Evolutionary conservation across 768 basidiomycete species (phyloP).

Genomic region (Mycena olivaceomarginata): DNA sequence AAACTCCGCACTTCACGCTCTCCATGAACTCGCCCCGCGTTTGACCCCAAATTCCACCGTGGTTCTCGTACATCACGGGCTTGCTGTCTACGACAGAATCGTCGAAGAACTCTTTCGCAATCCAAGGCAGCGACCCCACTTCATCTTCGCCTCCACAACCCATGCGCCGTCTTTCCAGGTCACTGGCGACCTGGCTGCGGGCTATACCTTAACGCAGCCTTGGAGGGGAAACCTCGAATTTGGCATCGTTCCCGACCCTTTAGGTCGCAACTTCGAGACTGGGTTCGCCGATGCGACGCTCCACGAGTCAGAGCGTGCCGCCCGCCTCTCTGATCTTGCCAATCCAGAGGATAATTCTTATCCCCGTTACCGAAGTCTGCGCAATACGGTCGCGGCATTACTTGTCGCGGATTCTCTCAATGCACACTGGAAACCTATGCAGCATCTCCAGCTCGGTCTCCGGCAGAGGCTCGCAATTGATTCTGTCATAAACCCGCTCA

Average conservation of each 20-base stretch:
- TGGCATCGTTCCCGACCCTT: constrained; percentile 84
- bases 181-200: constrained; percentile 50
- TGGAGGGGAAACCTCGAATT: constrained; percentile 81
- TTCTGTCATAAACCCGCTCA: constrained; percentile 89
- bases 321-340: constrained; percentile 74
- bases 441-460: constrained; percentile 80
- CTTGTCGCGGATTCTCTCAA: constrained; percentile 73
- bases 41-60: constrained; percentile 84
- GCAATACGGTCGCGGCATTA: constrained; percentile 81
- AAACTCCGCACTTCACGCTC: constrained; percentile 73
- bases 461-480: constrained; percentile 91
- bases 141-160: constrained; percentile 79
- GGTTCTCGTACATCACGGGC: constrained; percentile 95
- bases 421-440: constrained; percentile 78
- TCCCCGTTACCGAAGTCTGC: constrained; percentile 75
- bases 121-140: constrained; percentile 76
- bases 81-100: constrained; percentile 90
- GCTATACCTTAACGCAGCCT: constrained; percentile 66
- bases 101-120: constrained; percentile 74
- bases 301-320: constrained; percentile 60
- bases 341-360: constrained; percentile 59
- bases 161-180: constrained; percentile 75
- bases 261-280: constrained; percentile 78
- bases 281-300: constrained; percentile 61
- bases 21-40: constrained; percentile 77